Evolutionary conservation across 2,329 filamentous ascomycete species (phyloP), one percentile per base, ranked within the genome.

Genomic region (Chaetomium globosum): DNA sequence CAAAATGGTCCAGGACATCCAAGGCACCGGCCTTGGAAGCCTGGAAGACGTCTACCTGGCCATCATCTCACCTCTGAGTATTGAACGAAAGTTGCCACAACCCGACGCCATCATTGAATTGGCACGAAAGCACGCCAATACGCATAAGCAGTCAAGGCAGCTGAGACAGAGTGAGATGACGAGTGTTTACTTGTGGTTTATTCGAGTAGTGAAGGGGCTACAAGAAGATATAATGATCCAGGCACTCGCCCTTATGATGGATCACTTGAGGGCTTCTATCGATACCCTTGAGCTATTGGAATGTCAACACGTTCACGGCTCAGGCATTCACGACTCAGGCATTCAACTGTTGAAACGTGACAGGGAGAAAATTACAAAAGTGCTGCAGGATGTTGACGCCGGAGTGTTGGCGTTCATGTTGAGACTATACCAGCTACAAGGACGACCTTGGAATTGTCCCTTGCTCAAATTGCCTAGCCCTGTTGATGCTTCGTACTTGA

Each of bases 31-130:
- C 9, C 21, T 56, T 39, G 53, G 30, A 13, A 39, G 7, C 9
- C 31, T 56, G 21, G 53, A 23, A 5, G 53, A 56, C 23, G 31
- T 56, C 31, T 56, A 56, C 31, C 19, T 39, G n/a, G 31, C 23
- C 31, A 39, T 56, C 53, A 36, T 56, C 13, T 31, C 53, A 13
- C 53, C 53, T 21, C 31, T 56, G 33, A 56, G 31, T 21, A 39
- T 39, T 9, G 19, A 39, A 13, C 33, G 36, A 12, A 39, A 26
- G 31, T 26, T 56, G 7, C 53, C 53, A 19, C 53, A 21, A 21
- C 49, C 49, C 10, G 49, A 52, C n/a, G 26, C n/a, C n/a, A 52
- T 23, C 21, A 2, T 26, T 19, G 39, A n/a, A 43, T 52, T 12
- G 49, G 21, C 49, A 10, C 49, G 49, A 28, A 28, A 52, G 13